A percentile compares a stretch with the other conserved stretches of the same genome.
phyloP scores from a whole-genome alignment of 371 early-diverging fungal genomes.

The Actinomucor elegans region DNA sequence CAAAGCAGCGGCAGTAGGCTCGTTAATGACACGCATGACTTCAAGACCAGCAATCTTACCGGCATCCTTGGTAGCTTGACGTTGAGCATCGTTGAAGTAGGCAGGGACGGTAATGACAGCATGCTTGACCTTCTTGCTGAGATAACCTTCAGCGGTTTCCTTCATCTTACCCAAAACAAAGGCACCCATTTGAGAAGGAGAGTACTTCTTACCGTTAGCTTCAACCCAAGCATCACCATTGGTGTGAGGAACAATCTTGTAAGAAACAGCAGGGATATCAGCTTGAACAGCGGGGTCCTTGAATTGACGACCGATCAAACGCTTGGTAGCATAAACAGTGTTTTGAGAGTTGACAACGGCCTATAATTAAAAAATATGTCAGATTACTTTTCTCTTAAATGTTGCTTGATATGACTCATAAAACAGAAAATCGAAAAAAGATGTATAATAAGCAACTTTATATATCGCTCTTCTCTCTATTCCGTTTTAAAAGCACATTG shows the following conservation, averaged over 20 bases:
- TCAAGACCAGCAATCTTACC: constrained; percentile 92
- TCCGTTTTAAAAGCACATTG: no score
- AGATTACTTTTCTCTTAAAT: no score
- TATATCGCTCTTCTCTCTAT: no score
- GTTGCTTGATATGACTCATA: constrained; percentile 1
- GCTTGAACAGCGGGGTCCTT: constrained; percentile 84
- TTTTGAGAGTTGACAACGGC: constrained; percentile 94
- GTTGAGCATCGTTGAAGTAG: constrained; percentile 86
- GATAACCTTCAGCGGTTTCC: constrained; percentile 86
- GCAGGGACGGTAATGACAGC: constrained; percentile 90
- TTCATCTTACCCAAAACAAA: constrained; percentile 96
- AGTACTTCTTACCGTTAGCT: constrained; percentile 88
- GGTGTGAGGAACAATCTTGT: constrained; percentile 85
- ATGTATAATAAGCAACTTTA: neutral
- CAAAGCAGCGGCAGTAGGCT: constrained; percentile 95
- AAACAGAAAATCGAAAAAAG: neutral
- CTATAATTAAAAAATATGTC: constrained; percentile 26
- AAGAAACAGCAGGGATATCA: constrained; percentile 86
- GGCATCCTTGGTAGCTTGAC: constrained; percentile 97
- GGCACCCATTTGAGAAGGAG: constrained; percentile 95
- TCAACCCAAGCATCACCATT: constrained; percentile 99
- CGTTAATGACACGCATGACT: constrained; percentile 94
- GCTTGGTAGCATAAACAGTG: constrained; percentile 94
- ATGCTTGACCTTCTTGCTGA: constrained; percentile 84
- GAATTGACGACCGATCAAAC: constrained; percentile 95